A percentile compares a stretch with the other conserved stretches of the same genome.
Evolutionary conservation across 2,329 filamentous ascomycete genomes (phyloP).

Genomic region (Arthroderma uncinatum): DNA sequence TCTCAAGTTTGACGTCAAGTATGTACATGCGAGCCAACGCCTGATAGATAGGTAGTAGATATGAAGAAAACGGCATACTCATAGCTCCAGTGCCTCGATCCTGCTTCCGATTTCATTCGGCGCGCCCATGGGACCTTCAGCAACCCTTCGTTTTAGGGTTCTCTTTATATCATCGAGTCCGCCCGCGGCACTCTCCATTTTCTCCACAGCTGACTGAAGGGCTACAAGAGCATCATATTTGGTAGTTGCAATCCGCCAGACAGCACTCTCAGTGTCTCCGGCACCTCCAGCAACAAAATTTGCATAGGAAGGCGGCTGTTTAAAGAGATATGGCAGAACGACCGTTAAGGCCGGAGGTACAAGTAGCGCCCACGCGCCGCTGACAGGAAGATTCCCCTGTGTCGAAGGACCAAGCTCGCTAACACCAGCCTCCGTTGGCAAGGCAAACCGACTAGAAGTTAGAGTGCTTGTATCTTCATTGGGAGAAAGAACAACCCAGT

Average conservation of each 20-base stretch:
- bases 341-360: slow-evolving; percentile 41
- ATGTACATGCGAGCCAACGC: too few species aligned
- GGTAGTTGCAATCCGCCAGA: slow-evolving; percentile 46
- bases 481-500: slow-evolving; percentile 39
- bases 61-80: neutral
- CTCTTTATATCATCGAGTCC: slow-evolving; percentile 32
- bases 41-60: neutral
- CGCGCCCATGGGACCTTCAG: slow-evolving; percentile 34
- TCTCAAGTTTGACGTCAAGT: neutral
- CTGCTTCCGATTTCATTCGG: slow-evolving; percentile 22
- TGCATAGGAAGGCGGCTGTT: slow-evolving; percentile 45
- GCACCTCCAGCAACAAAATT: slow-evolving; percentile 48
- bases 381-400: slow-evolving; percentile 28
- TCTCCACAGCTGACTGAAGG: slow-evolving; percentile 37
- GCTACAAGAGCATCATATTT: slow-evolving; percentile 47
- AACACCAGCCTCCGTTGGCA: slow-evolving; percentile 33
- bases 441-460: slow-evolving; percentile 21
- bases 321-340: slow-evolving; percentile 47
- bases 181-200: slow-evolving; percentile 21
- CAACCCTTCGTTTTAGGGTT: slow-evolving; percentile 31
- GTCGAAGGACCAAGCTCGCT: slow-evolving; percentile 28
- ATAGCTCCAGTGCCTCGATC: slow-evolving; percentile 29
- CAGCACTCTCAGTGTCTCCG: slow-evolving; percentile 46
- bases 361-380: slow-evolving; percentile 43
- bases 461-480: slow-evolving; percentile 16